phyloP scores from a whole-genome alignment of 768 basidiomycete species.

The Kwoniella dendrophila region DNA sequence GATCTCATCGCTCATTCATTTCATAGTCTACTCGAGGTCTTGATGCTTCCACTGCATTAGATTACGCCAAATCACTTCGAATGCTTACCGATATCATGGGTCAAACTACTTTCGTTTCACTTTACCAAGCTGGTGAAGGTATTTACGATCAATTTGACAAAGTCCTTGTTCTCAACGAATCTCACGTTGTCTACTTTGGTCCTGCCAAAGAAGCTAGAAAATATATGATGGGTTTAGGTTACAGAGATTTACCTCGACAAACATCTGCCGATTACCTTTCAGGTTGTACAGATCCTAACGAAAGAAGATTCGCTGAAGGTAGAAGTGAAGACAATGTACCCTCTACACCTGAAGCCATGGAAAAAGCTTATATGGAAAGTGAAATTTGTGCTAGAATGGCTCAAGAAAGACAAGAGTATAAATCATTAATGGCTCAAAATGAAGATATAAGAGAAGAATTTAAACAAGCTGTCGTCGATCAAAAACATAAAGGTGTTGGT shows the following conservation, averaged over 20 bases:
- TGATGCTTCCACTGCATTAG: slow-evolving; percentile 78
- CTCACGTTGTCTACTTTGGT: slow-evolving; percentile 74
- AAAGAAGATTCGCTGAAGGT: slow-evolving; percentile 72
- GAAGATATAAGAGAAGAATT: slow-evolving; percentile 67
- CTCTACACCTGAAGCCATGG: slow-evolving; percentile 69
- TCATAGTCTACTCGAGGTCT: slow-evolving; percentile 46
- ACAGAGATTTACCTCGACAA: slow-evolving; percentile 71
- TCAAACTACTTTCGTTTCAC: slow-evolving; percentile 69
- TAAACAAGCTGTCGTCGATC: slow-evolving; percentile 72
- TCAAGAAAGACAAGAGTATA: slow-evolving; percentile 64
- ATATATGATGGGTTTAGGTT: slow-evolving; percentile 76
- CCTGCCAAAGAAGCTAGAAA: slow-evolving; percentile 66
- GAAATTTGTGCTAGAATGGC: slow-evolving; percentile 59
- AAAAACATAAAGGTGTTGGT: slow-evolving; percentile 79
- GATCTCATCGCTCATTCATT: slow-evolving; percentile 42
- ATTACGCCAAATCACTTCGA: slow-evolving; percentile 76
- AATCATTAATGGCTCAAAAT: slow-evolving; percentile 65
- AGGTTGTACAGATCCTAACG: slow-evolving; percentile 56
- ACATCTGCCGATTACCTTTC: slow-evolving; percentile 84
- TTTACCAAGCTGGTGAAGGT: slow-evolving; percentile 79
- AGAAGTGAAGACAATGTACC: slow-evolving; percentile 65
- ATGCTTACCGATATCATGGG: slow-evolving; percentile 70
- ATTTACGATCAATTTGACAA: slow-evolving; percentile 71
- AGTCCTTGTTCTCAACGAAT: slow-evolving; percentile 75
- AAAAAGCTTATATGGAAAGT: slow-evolving; percentile 65